phyloP scores from a whole-genome alignment of 108 stramenopile species.

The Cyclotella cryptica region DNA sequence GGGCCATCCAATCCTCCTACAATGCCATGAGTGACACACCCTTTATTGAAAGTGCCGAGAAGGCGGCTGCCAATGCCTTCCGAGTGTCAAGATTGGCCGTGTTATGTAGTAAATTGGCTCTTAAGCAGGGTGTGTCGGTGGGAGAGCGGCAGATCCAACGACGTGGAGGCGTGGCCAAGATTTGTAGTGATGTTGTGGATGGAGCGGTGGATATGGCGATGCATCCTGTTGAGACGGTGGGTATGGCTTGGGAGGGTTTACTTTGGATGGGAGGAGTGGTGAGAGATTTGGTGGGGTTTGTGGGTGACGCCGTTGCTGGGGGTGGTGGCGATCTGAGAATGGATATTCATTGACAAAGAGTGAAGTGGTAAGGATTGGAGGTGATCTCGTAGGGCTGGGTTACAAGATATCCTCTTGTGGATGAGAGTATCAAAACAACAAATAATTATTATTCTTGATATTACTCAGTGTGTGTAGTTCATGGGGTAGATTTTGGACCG shows the following conservation, averaged over 20 bases:
- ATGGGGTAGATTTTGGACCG: too few relatives aligned
- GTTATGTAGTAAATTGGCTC: constrained; percentile 57
- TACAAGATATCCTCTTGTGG: too few relatives aligned
- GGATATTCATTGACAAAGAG: constrained; percentile 11
- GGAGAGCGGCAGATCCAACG: constrained; percentile 72
- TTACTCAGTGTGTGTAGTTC: too few relatives aligned
- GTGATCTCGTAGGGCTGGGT: too few relatives aligned
- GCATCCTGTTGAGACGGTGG: constrained; percentile 80
- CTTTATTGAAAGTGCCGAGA: constrained; percentile 60
- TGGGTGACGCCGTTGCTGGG: constrained; percentile 35
- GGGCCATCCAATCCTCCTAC: constrained; percentile 71
- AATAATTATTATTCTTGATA: too few relatives aligned
- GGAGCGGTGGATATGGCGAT: constrained; percentile 64
- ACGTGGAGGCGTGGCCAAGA: constrained; percentile 71
- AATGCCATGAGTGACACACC: constrained; percentile 63
- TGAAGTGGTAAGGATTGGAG: neutral
- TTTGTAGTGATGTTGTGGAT: constrained; percentile 59
- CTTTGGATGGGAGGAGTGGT: constrained; percentile 63
- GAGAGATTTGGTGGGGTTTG: constrained; percentile 42
- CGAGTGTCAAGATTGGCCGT: constrained; percentile 67
- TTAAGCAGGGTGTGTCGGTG: constrained; percentile 68
- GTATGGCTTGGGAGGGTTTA: constrained; percentile 69
- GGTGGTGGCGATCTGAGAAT: constrained; percentile 4
- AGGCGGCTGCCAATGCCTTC: constrained; percentile 66
- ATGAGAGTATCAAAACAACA: too few relatives aligned